Base-by-base conservation (phyloP, 2,329 filamentous ascomycete genomes). In the Aspergillus latus region DNA sequence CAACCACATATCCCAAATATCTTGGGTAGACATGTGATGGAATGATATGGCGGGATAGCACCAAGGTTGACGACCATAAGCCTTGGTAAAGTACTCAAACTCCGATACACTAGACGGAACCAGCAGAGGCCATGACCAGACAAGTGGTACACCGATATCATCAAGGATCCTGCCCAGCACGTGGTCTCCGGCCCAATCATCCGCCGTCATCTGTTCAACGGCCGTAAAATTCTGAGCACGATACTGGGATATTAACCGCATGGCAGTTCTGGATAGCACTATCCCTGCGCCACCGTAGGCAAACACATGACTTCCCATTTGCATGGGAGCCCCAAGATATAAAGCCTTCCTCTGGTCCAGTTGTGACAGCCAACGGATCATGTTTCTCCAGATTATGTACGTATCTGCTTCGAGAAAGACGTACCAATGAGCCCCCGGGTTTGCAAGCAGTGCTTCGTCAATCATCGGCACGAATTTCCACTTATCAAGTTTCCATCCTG, bases 371-470 rank as follows among this genome's bases (percentile, higher is more conserved):
- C 80, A 84, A 11, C 71, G 69, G n/a, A 81, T 61, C 37, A 84
- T 61, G 52, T 80, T 81, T 45, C 73, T 68, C 72, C 81, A 81
- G 45, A 82, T 67, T 13, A 84, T 66, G 60, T 81, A 84, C 0
- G 80, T 82, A 62, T 85, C 82, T 1, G 79, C 76, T 61, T 84
- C 82, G 5, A 82, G 73, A 63, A 84, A 84, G 46, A 82, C 70
- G 57, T 78, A 84, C 82, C 81, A 85, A 48, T 78, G 78, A 42
- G 77, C 76, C n/a, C 79, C 66, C 1, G 79, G 79, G 8, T 59
- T 55, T 55, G 71, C 64, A 28, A 68, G 66, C 39, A 74, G 72
- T 2, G 79, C 75, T 56, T 77, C 74, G 54, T 81, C 77, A 15
- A 80, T 74, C 70, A 82, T 76, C 5, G 80, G 80, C n/a, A 82